Percentiles rank a stretch among this genome's conserved stretches.
Conservation (phyloP, 371 early-diverging fungal species). For the Mucor lusitanicus region DNA sequence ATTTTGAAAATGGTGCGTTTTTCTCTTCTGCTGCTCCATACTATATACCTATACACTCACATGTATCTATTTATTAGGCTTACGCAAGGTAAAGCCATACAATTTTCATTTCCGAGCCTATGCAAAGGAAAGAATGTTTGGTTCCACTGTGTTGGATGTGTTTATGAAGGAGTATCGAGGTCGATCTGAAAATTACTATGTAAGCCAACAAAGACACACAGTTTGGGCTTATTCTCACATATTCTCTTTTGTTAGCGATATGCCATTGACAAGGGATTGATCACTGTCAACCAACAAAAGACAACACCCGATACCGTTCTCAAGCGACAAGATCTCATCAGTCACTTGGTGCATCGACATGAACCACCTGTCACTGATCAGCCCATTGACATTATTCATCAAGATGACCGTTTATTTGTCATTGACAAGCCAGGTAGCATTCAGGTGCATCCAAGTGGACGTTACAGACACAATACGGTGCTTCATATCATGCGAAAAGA, state of each 20-base stretch:
- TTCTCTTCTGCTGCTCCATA: no score
- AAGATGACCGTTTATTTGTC: constrained; percentile 70
- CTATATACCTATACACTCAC: no score
- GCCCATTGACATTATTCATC: constrained; percentile 62
- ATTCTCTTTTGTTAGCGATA: no score
- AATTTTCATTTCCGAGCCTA: constrained; percentile 76
- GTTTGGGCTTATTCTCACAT: no score
- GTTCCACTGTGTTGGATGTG: constrained; percentile 69
- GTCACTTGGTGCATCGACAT: constrained; percentile 89
- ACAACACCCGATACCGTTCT: constrained; percentile 57
- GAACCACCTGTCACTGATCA: constrained; percentile 88
- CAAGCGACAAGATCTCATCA: constrained; percentile 74
- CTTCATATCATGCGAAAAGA: constrained; percentile 75
- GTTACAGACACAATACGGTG: constrained; percentile 83
- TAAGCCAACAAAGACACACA: constrained; percentile 27
- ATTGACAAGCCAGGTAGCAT: constrained; percentile 91
- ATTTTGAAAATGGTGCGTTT: constrained; percentile 47
- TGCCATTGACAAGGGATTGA: constrained; percentile 79
- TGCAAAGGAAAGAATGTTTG: constrained; percentile 94
- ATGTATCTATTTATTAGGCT: constrained; percentile 35
- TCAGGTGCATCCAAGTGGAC: constrained; percentile 83
- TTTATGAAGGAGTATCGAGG: constrained; percentile 89
- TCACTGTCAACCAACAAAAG: constrained; percentile 73
- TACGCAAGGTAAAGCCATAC: constrained; percentile 86
- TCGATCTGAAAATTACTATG: constrained; percentile 80